Evolutionary conservation across 176 grass and related monocot genomes (phyloP).

Genomic region (Triticum urartu): DNA sequence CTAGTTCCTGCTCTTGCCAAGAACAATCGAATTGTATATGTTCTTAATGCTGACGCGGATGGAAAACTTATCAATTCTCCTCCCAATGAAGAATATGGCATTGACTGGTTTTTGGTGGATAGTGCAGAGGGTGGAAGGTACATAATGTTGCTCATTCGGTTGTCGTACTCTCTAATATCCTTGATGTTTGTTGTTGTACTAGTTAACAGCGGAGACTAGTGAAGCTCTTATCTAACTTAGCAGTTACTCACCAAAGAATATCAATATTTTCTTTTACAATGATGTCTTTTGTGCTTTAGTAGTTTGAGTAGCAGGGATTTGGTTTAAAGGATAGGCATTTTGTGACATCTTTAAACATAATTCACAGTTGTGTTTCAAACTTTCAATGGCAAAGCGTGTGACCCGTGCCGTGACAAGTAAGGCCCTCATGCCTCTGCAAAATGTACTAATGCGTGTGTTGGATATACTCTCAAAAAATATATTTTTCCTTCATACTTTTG

Average conservation of each 20-base stretch:
- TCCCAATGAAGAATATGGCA: conserved; percentile 50
- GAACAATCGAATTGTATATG: conserved; percentile 63
- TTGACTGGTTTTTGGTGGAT: conserved; percentile 83
- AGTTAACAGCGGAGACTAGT: not conserved
- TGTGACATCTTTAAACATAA: not conserved
- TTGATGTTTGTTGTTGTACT: not conserved
- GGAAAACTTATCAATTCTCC: conserved; percentile 63
- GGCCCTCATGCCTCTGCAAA: not conserved
- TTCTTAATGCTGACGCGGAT: conserved; percentile 65
- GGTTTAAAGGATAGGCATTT: not conserved
- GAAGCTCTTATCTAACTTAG: not conserved
- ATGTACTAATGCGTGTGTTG: not conserved
- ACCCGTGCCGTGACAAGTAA: not conserved
- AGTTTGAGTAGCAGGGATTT: not conserved
- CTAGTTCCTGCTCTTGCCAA: conserved; percentile 51
- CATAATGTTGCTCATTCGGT: not conserved
- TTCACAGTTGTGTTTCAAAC: not conserved
- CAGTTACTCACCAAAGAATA: not conserved
- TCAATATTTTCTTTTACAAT: not conserved
- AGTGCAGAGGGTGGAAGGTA: conserved; percentile 85
- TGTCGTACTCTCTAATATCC: not conserved
- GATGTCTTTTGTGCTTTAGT: not conserved
- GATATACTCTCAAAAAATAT: not conserved
- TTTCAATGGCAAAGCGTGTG: not conserved
- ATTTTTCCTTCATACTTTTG: not conserved